Base-by-base conservation (phyloP, 164 flowering plant species). In the Sedum album region DNA sequence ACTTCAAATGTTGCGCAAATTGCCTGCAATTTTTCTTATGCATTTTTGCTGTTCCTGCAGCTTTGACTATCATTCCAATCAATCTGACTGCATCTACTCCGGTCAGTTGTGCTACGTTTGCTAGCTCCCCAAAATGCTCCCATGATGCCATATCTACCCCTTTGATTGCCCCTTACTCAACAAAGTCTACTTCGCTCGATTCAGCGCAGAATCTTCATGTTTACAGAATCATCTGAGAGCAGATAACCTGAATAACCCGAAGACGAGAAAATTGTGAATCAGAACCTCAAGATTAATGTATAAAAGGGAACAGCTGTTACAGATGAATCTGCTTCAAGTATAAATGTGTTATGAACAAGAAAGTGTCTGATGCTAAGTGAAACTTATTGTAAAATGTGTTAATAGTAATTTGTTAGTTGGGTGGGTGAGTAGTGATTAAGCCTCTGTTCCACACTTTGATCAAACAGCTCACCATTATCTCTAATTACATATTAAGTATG, bases 21-120 rank as follows among this genome's bases (percentile, higher is more conserved):
- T 88, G 96, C 86, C 85, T 74, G 82, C 99, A 91, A 64, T 94
- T 94, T 81, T 83, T 87, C 86, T 88, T 90, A 80, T 94, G 99
- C 96, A 90, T 84, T 23, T 91, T 77, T 9, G 99, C 99, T 8
- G 96, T 94, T 66, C 66, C 85, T 0, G 99, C 92, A 1, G 99
- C 97, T 73, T 84, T 80, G 67, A 82, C 96, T 10, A 94, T 92
- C 90, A 94, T 66, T 28, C 84, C 88, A 28, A 92, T 87, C 17
- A 94, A 73, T 69, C 78, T 66, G 46, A 86, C 92, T 0, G 97
- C 99, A 74, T 90, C 93, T 2, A 89, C 46, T 0, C 98, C 97
- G 0, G 88, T 77, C 18, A 91, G 84, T 78, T 93, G 98, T 2
- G 88, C 89, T 10, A 89, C 80, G 74, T 82, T 90, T 0, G 92